Percentiles rank a stretch among this genome's conserved stretches.
Evolutionary conservation across 1,284 basidiomycete species (phyloP).

Genomic region (Flammula alnicola): DNA sequence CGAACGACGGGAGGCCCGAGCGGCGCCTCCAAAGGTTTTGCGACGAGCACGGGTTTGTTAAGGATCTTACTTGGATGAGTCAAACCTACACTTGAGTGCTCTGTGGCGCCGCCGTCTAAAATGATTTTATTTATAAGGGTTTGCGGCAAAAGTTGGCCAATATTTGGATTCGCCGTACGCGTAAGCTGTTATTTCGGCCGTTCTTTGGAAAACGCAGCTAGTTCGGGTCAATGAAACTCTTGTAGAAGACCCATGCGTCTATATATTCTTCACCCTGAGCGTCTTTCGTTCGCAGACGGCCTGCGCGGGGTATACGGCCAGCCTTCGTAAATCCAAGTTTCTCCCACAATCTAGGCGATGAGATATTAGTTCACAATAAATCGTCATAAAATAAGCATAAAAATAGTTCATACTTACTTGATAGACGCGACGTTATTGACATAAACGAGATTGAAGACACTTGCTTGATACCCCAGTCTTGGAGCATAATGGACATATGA

Average conservation of each 20-base stretch:
- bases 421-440: conserved; percentile 78
- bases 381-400: conserved; percentile 8
- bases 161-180: no score
- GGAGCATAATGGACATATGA: conserved; percentile 88
- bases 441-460: conserved; percentile 95
- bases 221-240: conserved; percentile 57
- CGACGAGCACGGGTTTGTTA: conserved; percentile 1
- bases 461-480: conserved; percentile 79
- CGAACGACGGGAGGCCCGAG: no score
- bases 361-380: conserved; percentile 21
- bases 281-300: conserved; percentile 70
- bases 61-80: background rate
- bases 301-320: conserved; percentile 86
- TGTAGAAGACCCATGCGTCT: conserved; percentile 88
- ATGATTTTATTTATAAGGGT: no score
- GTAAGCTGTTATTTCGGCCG: no score
- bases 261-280: conserved; percentile 82
- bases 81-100: background rate
- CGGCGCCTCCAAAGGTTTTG: no score
- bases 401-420: conserved; percentile 39
- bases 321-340: conserved; percentile 80
- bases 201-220: no score
- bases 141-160: no score
- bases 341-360: conserved; percentile 79
- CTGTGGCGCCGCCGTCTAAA: background rate